phyloP scores from a whole-genome alignment of 306 rosid genomes.

The Malus sieversii region DNA sequence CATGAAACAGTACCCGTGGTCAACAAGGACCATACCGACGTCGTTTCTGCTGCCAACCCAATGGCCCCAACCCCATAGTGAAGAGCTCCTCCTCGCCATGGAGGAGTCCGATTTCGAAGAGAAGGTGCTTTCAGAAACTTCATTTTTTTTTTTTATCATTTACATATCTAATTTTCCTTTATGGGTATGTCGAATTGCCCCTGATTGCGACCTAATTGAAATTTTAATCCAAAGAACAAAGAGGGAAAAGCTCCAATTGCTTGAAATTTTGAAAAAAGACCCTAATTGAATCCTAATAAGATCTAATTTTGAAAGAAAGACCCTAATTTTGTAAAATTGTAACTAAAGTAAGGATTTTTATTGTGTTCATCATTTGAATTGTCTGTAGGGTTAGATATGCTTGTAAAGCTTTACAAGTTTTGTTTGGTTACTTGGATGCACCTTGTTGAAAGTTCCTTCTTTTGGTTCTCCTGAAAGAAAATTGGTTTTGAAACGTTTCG shows the following conservation, averaged over 20 bases:
- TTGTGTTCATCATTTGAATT: not conserved
- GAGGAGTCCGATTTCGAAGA: slow-evolving; percentile 87
- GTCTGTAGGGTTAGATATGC: not conserved
- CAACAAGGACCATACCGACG: slow-evolving; percentile 72
- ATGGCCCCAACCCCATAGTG: slow-evolving; percentile 88
- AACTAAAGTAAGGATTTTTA: not conserved
- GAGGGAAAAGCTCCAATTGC: not conserved
- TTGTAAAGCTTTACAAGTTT: not conserved
- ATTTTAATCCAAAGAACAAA: not conserved
- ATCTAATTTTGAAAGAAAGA: not conserved
- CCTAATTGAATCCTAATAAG: slow-evolving; percentile 1
- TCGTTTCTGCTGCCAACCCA: slow-evolving; percentile 78
- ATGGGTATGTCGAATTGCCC: not conserved
- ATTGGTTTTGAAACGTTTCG: not conserved
- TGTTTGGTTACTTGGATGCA: not conserved
- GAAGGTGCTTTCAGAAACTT: slow-evolving; percentile 37
- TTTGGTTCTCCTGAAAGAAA: not conserved
- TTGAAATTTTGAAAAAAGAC: not conserved
- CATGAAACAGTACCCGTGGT: slow-evolving; percentile 79
- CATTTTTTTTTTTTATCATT: not conserved
- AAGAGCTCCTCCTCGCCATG: slow-evolving; percentile 83
- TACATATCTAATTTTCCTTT: not conserved
- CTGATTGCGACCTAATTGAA: not conserved
- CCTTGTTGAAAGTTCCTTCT: not conserved
- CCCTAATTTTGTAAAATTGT: not conserved